phyloP scores from a whole-genome alignment of 495 filamentous ascomycete genomes.

The Tuber borchii region DNA sequence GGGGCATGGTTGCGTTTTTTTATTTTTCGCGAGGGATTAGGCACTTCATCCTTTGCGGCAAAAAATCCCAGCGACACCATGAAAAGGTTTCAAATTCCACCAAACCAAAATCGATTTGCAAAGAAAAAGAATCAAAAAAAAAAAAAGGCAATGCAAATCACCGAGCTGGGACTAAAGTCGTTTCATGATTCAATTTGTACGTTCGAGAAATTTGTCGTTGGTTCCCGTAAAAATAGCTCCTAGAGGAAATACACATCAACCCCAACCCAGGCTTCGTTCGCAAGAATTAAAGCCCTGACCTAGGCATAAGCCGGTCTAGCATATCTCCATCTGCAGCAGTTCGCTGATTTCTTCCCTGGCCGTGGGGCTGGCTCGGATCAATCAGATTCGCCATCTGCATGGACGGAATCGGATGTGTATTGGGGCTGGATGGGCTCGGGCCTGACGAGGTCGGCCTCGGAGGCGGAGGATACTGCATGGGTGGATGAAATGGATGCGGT shows the following conservation, averaged over 20 bases:
- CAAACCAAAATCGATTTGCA: constrained; percentile 16
- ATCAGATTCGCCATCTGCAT: constrained; percentile 41
- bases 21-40: constrained; percentile 22
- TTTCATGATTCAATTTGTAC: constrained; percentile 37
- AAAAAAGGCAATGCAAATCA: constrained; percentile 29
- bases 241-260: constrained; percentile 35
- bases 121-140: constrained; percentile 23
- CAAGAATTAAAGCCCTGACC: constrained; percentile 43
- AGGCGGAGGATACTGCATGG: constrained; percentile 34
- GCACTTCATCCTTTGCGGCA: constrained; percentile 7
- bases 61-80: constrained; percentile 26
- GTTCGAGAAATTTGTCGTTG: constrained; percentile 44
- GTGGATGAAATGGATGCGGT: constrained; percentile 39
- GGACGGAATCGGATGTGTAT: constrained; percentile 34
- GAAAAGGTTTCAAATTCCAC: constrained; percentile 27
- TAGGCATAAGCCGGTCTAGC: constrained; percentile 37
- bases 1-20: constrained; percentile 22
- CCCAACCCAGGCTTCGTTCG: constrained; percentile 40
- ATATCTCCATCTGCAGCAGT: constrained; percentile 39
- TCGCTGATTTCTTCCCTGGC: constrained; percentile 25
- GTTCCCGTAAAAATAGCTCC: constrained; percentile 41
- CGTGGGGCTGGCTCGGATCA: constrained; percentile 32
- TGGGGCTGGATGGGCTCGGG: constrained; percentile 33
- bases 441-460: constrained; percentile 35
- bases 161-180: constrained; percentile 26